Evolutionary conservation across 305 asterid genomes (phyloP).

Genomic region (Fraxinus velutina): DNA sequence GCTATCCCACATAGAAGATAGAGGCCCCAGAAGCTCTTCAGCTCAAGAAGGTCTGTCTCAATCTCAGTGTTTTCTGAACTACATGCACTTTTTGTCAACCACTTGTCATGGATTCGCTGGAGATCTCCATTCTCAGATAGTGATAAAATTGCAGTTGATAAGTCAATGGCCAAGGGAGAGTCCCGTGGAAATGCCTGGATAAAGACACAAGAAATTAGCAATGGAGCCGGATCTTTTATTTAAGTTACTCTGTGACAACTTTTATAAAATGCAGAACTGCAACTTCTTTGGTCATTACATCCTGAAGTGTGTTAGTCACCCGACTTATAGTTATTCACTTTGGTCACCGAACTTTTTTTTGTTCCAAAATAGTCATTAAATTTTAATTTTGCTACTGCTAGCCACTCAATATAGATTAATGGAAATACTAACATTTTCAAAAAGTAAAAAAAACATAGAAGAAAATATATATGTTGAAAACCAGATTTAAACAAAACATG

Average conservation of each 20-base stretch:
- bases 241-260: neutral
- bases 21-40: constrained; percentile 71
- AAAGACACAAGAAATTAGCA: constrained; percentile 3
- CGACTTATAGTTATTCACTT: neutral
- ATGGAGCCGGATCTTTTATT: neutral
- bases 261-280: neutral
- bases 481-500: no score
- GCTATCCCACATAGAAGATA: constrained; percentile 55
- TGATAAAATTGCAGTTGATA: constrained; percentile 65
- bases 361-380: neutral
- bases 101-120: constrained; percentile 66
- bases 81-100: constrained; percentile 60
- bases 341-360: neutral
- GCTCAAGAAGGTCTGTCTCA: constrained; percentile 58
- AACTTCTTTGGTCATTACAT: neutral
- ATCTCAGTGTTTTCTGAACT: constrained; percentile 43
- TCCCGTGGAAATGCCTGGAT: constrained; percentile 68
- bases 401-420: neutral
- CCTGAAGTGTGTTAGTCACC: neutral
- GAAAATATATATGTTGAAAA: neutral
- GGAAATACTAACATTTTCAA: neutral
- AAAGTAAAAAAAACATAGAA: no score
- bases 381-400: neutral
- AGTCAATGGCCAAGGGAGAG: constrained; percentile 66
- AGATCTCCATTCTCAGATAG: constrained; percentile 74